phyloP scores from a whole-genome alignment of 345 rosid genomes.

The Geranium rotundifolium region DNA sequence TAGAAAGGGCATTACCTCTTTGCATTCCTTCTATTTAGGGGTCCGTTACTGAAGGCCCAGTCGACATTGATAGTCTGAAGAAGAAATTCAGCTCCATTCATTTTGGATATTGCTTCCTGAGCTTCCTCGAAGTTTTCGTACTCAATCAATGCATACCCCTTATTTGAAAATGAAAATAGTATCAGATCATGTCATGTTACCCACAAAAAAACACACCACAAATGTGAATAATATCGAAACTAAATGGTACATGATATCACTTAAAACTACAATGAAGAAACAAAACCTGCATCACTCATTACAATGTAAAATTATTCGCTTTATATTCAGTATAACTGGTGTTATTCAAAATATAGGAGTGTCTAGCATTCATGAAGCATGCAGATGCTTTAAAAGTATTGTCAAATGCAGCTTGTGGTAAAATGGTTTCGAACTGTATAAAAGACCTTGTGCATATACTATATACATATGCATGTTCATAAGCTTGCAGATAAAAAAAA shows the following conservation, averaged over 20 bases:
- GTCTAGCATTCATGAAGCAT: too few relatives aligned
- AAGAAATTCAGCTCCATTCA: conserved; percentile 30
- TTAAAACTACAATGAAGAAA: too few relatives aligned
- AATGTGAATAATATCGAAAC: not conserved
- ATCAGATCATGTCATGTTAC: not conserved
- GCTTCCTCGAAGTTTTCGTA: conserved; percentile 44
- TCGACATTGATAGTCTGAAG: conserved; percentile 29
- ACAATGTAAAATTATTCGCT: too few relatives aligned
- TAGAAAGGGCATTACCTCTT: conserved; percentile 11
- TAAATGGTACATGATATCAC: not conserved
- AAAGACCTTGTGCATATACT: too few relatives aligned
- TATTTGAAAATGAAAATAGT: conserved; percentile 1
- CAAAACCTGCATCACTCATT: too few relatives aligned
- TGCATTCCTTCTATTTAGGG: conserved; percentile 12
- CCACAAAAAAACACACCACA: not conserved
- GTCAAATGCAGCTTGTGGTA: too few relatives aligned
- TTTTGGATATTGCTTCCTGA: conserved; percentile 28
- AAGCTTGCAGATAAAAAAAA: too few relatives aligned
- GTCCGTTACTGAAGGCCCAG: conserved; percentile 45
- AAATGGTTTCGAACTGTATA: too few relatives aligned
- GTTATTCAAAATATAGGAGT: too few relatives aligned
- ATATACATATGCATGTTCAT: too few relatives aligned
- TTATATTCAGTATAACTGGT: too few relatives aligned
- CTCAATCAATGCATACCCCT: conserved; percentile 47
- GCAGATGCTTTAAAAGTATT: too few relatives aligned